Percentiles rank a stretch among this genome's conserved stretches.
These are phyloP conservation scores for Naegleria fowleri DNA, from an alignment of 208 protist genomes.

Conservation along the genomic window DNA sequence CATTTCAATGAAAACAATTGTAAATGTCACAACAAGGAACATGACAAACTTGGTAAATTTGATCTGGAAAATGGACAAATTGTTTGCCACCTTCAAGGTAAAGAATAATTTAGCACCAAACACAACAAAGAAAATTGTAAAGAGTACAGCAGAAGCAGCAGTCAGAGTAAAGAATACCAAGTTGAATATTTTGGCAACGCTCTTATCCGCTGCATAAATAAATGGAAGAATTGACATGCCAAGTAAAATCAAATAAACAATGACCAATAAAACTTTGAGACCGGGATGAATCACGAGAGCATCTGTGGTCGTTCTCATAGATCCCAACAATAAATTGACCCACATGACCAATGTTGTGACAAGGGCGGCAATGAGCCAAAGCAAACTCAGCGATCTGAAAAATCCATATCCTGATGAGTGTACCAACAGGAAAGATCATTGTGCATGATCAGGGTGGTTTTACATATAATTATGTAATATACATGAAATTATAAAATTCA, in stretches of 20 bases:
- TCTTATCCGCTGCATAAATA: background rate
- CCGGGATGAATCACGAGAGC: background rate
- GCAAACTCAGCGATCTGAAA: background rate
- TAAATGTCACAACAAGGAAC: background rate
- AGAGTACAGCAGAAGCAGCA: background rate
- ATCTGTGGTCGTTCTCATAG: background rate
- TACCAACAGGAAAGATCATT: too few species aligned
- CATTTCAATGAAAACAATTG: background rate
- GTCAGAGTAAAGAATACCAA: background rate
- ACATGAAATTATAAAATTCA: too few species aligned
- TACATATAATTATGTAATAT: too few species aligned
- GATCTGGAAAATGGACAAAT: constrained; percentile 2
- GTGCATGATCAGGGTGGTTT: too few species aligned
- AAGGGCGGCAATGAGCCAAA: background rate
- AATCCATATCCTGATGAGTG: background rate
- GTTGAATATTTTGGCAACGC: background rate
- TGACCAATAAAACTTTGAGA: background rate
- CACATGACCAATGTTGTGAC: background rate
- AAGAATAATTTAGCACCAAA: background rate
- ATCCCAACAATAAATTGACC: background rate
- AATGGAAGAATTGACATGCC: background rate
- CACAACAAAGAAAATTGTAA: background rate
- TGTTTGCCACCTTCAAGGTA: background rate
- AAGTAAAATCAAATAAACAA: background rate
- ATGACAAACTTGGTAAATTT: constrained; percentile 11